phyloP scores from a whole-genome alignment of 306 rosid species.

The Lagenaria siceraria region DNA sequence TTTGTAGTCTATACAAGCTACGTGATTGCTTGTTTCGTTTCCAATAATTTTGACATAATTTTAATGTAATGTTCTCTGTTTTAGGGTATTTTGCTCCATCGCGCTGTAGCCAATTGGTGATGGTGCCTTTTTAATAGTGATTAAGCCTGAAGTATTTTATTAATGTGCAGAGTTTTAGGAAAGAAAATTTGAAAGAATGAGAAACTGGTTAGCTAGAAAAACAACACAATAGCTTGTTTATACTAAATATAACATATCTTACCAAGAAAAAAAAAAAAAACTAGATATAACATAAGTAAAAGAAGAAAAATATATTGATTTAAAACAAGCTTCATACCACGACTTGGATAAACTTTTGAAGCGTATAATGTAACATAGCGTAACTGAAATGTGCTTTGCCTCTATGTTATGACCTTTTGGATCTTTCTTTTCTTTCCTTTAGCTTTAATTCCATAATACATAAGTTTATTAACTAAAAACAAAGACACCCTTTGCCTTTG shows the following conservation, averaged over 20 bases:
- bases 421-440: neutral
- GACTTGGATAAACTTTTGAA: neutral
- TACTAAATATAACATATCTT: too few species aligned
- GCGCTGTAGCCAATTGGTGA: neutral
- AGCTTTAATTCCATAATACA: neutral
- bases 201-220: neutral
- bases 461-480: neutral
- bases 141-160: too few species aligned
- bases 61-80: neutral
- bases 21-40: neutral
- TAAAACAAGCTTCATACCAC: neutral
- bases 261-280: too few species aligned
- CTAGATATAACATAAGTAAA: too few species aligned
- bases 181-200: neutral
- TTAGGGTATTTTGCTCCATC: neutral
- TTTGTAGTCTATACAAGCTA: neutral
- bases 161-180: neutral
- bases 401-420: neutral
- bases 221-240: neutral
- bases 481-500: neutral
- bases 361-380: neutral
- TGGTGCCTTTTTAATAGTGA: neutral
- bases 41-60: neutral
- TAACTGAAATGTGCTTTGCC: neutral
- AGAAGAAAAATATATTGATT: neutral